Evolutionary conservation across 805 yeast species (phyloP), one percentile per base, ranked within the genome.

Genomic region (Zygoascus ofunaensis): DNA sequence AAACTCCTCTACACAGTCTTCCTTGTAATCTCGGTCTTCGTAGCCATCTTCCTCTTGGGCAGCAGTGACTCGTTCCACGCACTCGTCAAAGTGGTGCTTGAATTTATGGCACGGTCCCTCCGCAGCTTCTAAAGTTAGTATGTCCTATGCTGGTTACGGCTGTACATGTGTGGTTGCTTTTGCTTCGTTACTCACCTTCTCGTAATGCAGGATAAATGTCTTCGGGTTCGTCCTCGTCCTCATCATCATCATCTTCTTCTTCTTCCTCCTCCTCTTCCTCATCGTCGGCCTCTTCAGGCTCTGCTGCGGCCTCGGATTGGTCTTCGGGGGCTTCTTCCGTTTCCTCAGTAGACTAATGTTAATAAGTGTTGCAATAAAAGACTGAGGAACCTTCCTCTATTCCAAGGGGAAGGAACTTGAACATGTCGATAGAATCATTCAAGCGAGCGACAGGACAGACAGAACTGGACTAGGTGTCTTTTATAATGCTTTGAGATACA

Each of bases 1-100:
- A 57, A 84, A 90, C 70, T 90, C 98, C 70, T 90, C 97, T 50
- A 90, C 82, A 75, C 98, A 90, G 70, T 90, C 97, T 73, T 90
- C 98, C 71, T 90, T 90, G 74, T 86, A 74, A 8, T 73, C 79
- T 58, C 75, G 76, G 47, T 82, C 80, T 23, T 69, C 95, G 64
- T 90, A 89, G 56, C 72, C 94, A 55, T 76, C 82, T 61, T 85
- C 89, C 70, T 87, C 86, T 72, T 73, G 76, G 57, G 80, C 94
- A 65, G 80, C 77, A 53, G 92, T 79, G 53, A 90, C 97, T 73
- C 97, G 87, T 70, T 85, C 97, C 48, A 80, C 80, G 76, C 98
- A 90, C 69, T 89, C 96, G 51, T 83, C 80, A 70, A 82, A 87
- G 70, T 89, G 97, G 70, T 89, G 96, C 58, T 77, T 76, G 64